Evolutionary conservation across 352 stramenopile genomes (phyloP), one percentile per base, ranked within the genome.

Genomic region (Globisporangium cederbergense): DNA sequence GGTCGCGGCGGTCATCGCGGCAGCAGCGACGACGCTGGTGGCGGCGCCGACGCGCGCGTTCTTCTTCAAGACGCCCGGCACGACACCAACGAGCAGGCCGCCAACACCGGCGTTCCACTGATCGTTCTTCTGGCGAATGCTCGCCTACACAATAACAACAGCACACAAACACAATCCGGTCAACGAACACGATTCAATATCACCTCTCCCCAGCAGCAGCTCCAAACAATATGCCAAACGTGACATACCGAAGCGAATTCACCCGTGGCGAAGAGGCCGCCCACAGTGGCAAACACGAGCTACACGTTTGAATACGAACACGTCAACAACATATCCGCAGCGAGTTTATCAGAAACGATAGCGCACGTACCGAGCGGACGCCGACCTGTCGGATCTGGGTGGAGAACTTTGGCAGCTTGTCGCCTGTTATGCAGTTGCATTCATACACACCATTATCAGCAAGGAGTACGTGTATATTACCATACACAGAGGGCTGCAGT

Each of bases 351-450:
- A 58, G 10, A 58, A 18, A 34, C 32, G 32, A 36, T 9, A 14
- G 43, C 2, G 16, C 6, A 73, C 73, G 25, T 74, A 94, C 83
- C 79, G 84, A 87, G 43, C 86, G 88, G 22, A 67, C 68, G 42
- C 84, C 88, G n/a, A 96, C 65, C 68, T 89, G 79, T 71, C 90
- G 91, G 42, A 95, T 71, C 71, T 96, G 88, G 47, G 65, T 73
- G 34, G 82, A 77, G 57, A 96, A 90, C 72, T 91, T 95, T 36
- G 88, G 88, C 57, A 96, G 72, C 70, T 92, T 82, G 25, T 70
- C 80, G 32, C 85, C 87, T 95, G 59, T 4, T 62, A 3, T 57
- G 22, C 47, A 50, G 28, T 13, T n/a, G 16, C 30, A 49, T 43
- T 10, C 16, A 49, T 45, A 20, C 64, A 9, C 28, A 40, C 18